Evolutionary conservation across 495 filamentous ascomycete species (phyloP).

Genomic region (Sabuloglossum arenarium): DNA sequence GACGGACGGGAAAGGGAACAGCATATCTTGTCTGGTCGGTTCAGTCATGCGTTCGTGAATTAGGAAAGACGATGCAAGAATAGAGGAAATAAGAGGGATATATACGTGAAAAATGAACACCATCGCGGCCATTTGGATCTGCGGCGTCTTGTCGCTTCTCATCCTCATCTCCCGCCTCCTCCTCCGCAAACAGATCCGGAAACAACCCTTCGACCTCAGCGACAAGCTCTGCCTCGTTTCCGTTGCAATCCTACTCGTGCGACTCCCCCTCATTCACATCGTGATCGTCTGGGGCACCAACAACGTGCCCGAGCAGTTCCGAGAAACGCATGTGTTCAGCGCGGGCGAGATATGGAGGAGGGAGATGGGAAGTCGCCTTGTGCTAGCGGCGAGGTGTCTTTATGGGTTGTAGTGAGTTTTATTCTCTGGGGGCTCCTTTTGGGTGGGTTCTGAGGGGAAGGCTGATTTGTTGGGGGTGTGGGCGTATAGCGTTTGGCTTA

Average conservation of each 20-base stretch:
- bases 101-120: too few relatives aligned
- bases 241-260: constrained; percentile 2
- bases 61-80: too few relatives aligned
- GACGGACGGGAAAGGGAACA: too few relatives aligned
- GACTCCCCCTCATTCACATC: constrained; percentile 16
- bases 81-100: too few relatives aligned
- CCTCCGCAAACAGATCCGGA: neutral
- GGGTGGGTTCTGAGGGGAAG: too few relatives aligned
- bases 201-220: neutral
- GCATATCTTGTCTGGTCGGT: too few relatives aligned
- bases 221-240: neutral
- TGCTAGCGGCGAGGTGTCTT: constrained; percentile 11
- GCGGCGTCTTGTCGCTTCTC: neutral
- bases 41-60: too few relatives aligned
- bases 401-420: neutral
- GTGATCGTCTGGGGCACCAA: constrained; percentile 19
- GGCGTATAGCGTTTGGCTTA: constrained; percentile 18
- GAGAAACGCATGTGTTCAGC: constrained; percentile 12
- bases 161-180: neutral
- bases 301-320: constrained; percentile 12
- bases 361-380: constrained; percentile 16
- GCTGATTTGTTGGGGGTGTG: neutral
- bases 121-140: neutral
- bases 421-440: too few relatives aligned
- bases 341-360: constrained; percentile 15